phyloP scores from a whole-genome alignment of 345 rosid genomes.

The Alliaria petiolata region DNA sequence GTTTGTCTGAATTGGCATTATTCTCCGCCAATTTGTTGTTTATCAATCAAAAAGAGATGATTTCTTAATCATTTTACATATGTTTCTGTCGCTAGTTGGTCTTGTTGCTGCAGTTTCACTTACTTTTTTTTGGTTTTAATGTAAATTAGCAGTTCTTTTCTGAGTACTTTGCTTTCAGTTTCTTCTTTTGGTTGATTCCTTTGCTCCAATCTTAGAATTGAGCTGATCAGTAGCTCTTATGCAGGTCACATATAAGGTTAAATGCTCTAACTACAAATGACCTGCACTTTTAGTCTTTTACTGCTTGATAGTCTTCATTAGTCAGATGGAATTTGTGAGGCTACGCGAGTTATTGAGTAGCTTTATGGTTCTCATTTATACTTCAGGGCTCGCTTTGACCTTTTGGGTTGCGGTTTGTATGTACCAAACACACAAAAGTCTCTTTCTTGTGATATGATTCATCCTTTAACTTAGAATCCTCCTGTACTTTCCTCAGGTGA shows the following conservation, averaged over 20 bases:
- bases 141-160: background rate
- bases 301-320: too few species aligned
- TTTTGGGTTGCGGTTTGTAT: background rate
- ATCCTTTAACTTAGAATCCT: background rate
- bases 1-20: background rate
- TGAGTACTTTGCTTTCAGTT: background rate
- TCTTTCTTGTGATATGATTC: background rate
- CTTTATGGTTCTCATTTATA: background rate
- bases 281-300: background rate
- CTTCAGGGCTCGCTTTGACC: background rate
- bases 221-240: background rate
- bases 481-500: conserved; percentile 9
- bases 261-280: background rate
- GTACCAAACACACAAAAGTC: background rate
- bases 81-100: background rate
- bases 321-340: background rate
- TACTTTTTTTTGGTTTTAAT: background rate
- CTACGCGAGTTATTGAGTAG: background rate
- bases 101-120: conserved; percentile 3
- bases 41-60: background rate
- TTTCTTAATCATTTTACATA: background rate
- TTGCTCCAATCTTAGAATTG: background rate
- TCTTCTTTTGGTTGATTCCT: background rate
- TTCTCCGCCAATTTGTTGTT: background rate
- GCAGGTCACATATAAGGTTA: background rate